Conservation (phyloP, 441 rosid species). For the Erodium trifolium region DNA sequence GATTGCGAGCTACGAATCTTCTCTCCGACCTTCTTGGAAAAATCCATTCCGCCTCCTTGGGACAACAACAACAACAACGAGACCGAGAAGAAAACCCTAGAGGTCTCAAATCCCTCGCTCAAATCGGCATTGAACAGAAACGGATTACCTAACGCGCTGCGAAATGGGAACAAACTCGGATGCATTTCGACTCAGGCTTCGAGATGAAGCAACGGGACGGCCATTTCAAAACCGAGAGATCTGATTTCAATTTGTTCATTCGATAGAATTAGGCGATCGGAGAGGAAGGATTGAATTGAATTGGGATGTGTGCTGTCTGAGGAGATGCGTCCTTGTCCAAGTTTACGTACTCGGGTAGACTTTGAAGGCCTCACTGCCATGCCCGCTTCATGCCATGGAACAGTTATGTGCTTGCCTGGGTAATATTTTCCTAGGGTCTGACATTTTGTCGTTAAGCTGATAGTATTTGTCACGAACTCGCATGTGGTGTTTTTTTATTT, state of each 20-base stretch:
- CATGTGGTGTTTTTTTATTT: too few relatives aligned
- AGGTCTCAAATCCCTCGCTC: slow-evolving; percentile 64
- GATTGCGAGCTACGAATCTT: slow-evolving; percentile 34
- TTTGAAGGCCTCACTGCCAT: neutral
- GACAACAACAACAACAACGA: slow-evolving; percentile 42
- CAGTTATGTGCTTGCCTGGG: too few relatives aligned
- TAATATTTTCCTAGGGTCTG: too few relatives aligned
- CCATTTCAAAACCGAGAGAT: slow-evolving; percentile 10
- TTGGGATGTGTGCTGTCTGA: neutral
- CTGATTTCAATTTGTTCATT: neutral
- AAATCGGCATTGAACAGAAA: slow-evolving; percentile 65
- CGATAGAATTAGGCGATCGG: too few relatives aligned
- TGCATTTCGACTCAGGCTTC: slow-evolving; percentile 56
- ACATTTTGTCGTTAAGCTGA: too few relatives aligned
- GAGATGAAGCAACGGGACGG: slow-evolving; percentile 23
- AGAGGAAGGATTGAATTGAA: neutral
- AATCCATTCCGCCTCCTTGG: slow-evolving; percentile 85
- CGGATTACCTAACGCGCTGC: slow-evolving; percentile 50
- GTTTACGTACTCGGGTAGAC: too few relatives aligned
- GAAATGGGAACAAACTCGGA: slow-evolving; percentile 69
- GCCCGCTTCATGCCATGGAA: neutral
- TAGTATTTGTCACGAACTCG: too few relatives aligned
- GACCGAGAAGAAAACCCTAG: slow-evolving; percentile 66
- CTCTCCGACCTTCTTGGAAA: slow-evolving; percentile 72
- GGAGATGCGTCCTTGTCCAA: neutral